phyloP scores from a whole-genome alignment of 2,329 filamentous ascomycete species.

The Trichophyton benhamiae region DNA sequence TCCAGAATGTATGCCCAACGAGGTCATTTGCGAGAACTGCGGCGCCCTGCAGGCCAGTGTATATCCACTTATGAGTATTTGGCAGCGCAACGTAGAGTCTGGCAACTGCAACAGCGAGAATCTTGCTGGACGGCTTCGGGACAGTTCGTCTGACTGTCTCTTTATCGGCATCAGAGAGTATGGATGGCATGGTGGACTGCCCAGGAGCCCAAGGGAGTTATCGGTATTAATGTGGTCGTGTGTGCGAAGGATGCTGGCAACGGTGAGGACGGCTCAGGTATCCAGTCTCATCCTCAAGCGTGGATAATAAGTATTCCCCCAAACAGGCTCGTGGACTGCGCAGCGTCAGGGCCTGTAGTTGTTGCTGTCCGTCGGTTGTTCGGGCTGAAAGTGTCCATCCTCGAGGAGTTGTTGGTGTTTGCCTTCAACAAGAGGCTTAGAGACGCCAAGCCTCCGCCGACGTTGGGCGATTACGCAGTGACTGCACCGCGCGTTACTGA shows the following conservation, averaged over 20 bases:
- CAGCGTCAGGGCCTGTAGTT: neutral
- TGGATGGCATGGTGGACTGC: slow-evolving; percentile 40
- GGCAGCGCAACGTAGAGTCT: slow-evolving; percentile 89
- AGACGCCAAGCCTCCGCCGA: neutral
- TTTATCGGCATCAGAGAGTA: slow-evolving; percentile 87
- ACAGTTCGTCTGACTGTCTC: slow-evolving; percentile 90
- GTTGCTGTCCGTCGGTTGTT: neutral
- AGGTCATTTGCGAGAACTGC: slow-evolving; percentile 84
- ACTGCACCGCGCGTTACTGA: neutral
- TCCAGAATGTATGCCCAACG: slow-evolving; percentile 90
- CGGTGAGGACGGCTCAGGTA: neutral
- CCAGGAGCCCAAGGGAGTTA: neutral
- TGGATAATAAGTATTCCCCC: neutral
- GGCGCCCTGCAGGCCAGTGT: slow-evolving; percentile 85
- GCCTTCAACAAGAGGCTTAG: neutral
- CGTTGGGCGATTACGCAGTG: neutral
- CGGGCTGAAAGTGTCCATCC: neutral
- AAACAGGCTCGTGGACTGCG: neutral
- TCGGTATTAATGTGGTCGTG: neutral
- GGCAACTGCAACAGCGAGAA: slow-evolving; percentile 86
- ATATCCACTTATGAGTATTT: slow-evolving; percentile 75
- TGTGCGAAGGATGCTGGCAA: neutral
- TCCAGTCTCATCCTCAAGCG: neutral
- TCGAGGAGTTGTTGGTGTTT: neutral
- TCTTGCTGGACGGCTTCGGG: slow-evolving; percentile 91